phyloP scores from a whole-genome alignment of 164 flowering plant species.

The Liquidambar formosana region DNA sequence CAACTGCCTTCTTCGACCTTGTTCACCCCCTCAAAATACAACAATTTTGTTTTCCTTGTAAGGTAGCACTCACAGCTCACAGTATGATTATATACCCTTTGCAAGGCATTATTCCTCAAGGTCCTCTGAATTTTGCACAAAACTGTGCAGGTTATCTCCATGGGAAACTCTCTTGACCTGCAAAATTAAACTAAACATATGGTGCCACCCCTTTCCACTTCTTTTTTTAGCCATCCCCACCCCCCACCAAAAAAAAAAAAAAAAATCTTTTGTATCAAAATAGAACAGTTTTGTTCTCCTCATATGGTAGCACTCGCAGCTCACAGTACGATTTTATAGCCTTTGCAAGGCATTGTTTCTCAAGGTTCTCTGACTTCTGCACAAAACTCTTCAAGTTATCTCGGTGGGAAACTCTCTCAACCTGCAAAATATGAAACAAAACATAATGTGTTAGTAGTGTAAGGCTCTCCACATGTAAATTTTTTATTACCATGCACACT shows the following conservation, averaged over 20 bases:
- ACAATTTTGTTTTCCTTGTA: constrained; percentile 72
- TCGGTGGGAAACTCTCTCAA: constrained; percentile 93
- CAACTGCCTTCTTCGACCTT: background rate
- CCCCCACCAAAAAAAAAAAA: no score
- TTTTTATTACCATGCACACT: no score
- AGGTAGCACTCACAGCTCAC: constrained; percentile 85
- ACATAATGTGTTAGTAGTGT: no score
- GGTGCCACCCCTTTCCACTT: no score
- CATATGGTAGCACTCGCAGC: constrained; percentile 81
- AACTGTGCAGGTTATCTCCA: constrained; percentile 76
- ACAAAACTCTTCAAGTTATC: constrained; percentile 81
- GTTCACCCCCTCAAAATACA: constrained; percentile 51
- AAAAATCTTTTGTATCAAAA: no score
- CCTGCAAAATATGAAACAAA: constrained; percentile 41
- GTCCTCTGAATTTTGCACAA: constrained; percentile 83
- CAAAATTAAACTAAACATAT: constrained; percentile 10
- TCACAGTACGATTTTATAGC: constrained; percentile 91
- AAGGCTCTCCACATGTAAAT: no score
- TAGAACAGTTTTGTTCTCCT: constrained; percentile 74
- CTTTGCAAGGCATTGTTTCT: constrained; percentile 82
- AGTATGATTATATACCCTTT: constrained; percentile 84
- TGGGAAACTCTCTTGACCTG: constrained; percentile 98
- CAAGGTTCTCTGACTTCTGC: constrained; percentile 83
- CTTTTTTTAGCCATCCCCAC: no score
- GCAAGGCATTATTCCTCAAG: constrained; percentile 86